Evolutionary conservation across 495 filamentous ascomycete genomes (phyloP), one percentile per base, ranked within the genome.

Genomic region (Penicillium coffeae): DNA sequence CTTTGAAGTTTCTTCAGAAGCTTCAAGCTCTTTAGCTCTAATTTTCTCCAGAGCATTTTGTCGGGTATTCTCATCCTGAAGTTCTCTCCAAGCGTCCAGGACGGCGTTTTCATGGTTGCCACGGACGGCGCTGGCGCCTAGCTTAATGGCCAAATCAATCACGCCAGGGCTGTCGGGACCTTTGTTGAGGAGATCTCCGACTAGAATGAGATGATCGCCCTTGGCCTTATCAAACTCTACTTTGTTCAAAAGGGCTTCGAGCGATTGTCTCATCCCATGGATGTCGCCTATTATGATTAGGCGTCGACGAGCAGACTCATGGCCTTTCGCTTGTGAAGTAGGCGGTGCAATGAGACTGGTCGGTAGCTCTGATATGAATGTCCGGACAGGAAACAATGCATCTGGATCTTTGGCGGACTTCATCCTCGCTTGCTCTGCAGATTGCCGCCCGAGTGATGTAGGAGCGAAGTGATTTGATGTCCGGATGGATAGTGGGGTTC

Each of bases 51-150:
- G 13, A 7, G 30, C n/a, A 13, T 6, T 13, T 37, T 21, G 19
- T 5, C 15, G 13, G 6, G 5, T 5, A 13, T 1, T 32, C 21
- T 16, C 21, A 6, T 21, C 33, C 2, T 40, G 48, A 0, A 62
- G 50, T n/a, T 54, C 47, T 13, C 38, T 47, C n/a, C 52, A 48
- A 8, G 60, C 57, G 45, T 58, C 41, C 10, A 91, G 71, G 18
- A 92, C 75, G 12, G 80, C 75, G 59, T 95, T 87, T 55, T 95
- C 90, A 65, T 94, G 88, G 66, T 95, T 95, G 14, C 90, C 90
- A 38, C 90, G 75, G 5, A 94, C 87, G 36, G 77, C 85, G 35
- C 79, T 81, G 5, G 89, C 90, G 34, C 75, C 76, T 16, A 87
- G 63, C 7, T 70, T 61, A 1, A 60, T 58, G 9, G 46, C 47